Percentiles rank a stretch among this genome's conserved stretches.
Conservation (phyloP, 1,284 basidiomycete genomes). For the Sporisorium iseilematis-ciliati region DNA sequence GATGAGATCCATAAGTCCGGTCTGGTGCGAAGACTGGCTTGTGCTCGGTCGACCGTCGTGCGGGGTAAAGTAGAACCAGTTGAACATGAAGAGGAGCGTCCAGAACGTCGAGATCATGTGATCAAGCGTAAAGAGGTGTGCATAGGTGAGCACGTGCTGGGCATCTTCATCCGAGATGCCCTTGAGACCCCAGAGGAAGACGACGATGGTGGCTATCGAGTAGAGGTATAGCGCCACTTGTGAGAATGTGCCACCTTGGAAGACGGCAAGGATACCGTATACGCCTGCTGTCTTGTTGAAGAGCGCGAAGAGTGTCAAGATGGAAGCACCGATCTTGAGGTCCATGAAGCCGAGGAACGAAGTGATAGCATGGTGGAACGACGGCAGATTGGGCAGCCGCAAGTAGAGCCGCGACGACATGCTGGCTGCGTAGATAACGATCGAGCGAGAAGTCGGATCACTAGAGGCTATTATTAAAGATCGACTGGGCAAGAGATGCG, state of each 20-base stretch:
- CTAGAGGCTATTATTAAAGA: too few relatives aligned
- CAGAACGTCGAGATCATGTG: conserved; percentile 92
- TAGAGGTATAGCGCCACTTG: conserved; percentile 88
- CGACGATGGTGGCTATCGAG: conserved; percentile 84
- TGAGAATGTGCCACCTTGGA: conserved; percentile 86
- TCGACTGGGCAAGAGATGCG: neutral
- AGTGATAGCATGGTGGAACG: conserved; percentile 58
- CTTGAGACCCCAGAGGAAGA: conserved; percentile 87
- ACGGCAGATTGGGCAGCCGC: conserved; percentile 54
- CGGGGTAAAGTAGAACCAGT: conserved; percentile 89
- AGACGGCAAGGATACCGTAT: conserved; percentile 91
- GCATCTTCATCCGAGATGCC: conserved; percentile 77
- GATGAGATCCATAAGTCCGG: conserved; percentile 67
- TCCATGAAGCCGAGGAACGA: conserved; percentile 68
- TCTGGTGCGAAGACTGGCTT: conserved; percentile 61
- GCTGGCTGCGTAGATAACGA: neutral
- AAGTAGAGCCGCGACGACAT: conserved; percentile 64
- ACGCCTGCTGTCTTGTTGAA: conserved; percentile 98
- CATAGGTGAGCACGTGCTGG: conserved; percentile 82
- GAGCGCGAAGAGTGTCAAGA: conserved; percentile 72
- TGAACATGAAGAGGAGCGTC: conserved; percentile 87
- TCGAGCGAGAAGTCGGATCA: neutral
- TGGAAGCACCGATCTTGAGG: conserved; percentile 67
- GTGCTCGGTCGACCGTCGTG: conserved; percentile 77
- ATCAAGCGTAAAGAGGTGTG: conserved; percentile 91